phyloP scores from a whole-genome alignment of 768 basidiomycete species.

The Clitopilus passeckerianus region DNA sequence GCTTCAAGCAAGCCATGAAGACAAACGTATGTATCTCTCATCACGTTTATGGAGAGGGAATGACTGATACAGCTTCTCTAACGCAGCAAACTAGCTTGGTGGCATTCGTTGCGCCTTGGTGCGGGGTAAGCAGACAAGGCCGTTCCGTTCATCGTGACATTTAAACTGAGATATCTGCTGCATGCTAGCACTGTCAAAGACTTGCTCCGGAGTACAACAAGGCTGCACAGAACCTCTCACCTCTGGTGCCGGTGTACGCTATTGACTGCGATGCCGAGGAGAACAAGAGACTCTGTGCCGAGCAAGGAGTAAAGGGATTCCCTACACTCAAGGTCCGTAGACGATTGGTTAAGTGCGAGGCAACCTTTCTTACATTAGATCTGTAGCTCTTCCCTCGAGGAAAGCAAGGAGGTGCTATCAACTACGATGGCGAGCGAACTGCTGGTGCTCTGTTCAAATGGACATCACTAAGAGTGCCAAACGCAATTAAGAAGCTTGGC shows the following conservation, averaged over 20 bases:
- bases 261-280: constrained; percentile 85
- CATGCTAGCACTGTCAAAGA: constrained; percentile 70
- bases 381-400: constrained; percentile 76
- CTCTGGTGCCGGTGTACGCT: constrained; percentile 84
- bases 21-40: constrained; percentile 51
- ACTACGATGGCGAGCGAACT: constrained; percentile 71
- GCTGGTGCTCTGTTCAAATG: constrained; percentile 72
- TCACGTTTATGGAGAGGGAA: not conserved
- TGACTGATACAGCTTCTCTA: not conserved
- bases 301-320: constrained; percentile 87
- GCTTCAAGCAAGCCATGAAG: constrained; percentile 70
- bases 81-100: constrained; percentile 69
- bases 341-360: not conserved
- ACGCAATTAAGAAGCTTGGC: constrained; percentile 58
- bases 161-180: not conserved
- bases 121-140: constrained; percentile 51
- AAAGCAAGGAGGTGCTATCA: constrained; percentile 49
- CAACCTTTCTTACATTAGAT: constrained; percentile 2
- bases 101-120: constrained; percentile 96
- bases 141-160: not conserved
- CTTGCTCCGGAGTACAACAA: constrained; percentile 84
- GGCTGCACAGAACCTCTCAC: constrained; percentile 73
- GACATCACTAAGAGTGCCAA: constrained; percentile 70
- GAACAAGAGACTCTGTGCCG: constrained; percentile 80
- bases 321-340: constrained; percentile 78